These are phyloP conservation scores for Anthracocystis walkeri DNA, from an alignment of 1,284 basidiomycete species.

Conservation along the genomic window DNA sequence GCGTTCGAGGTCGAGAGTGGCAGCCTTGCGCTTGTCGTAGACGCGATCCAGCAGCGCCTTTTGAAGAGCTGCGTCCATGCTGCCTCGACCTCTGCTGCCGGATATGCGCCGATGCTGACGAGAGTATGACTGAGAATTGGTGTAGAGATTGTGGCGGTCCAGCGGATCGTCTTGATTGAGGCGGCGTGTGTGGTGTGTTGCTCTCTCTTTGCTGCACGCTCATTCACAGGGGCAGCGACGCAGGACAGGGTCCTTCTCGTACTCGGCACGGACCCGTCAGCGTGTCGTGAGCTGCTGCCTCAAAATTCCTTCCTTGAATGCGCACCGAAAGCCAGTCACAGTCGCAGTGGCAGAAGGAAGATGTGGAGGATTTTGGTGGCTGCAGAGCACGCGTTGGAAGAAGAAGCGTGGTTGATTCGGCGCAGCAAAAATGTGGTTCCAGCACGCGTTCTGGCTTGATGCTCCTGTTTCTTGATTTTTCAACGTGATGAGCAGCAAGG, in stretches of 20 bases:
- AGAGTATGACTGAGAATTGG: too few relatives aligned
- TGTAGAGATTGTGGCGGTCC: not conserved
- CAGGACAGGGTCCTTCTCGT: not conserved
- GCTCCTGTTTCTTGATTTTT: constrained; percentile 1
- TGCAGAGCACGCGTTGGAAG: constrained; percentile 6
- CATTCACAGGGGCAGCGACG: not conserved
- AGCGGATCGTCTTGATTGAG: not conserved
- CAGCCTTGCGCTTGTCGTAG: constrained; percentile 94
- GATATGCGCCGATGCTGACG: not conserved
- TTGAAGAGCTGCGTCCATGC: constrained; percentile 60
- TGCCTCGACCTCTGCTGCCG: constrained; percentile 3
- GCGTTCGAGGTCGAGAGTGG: constrained; percentile 95
- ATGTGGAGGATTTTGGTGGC: constrained; percentile 13
- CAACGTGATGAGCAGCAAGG: not conserved
- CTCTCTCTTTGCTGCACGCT: constrained; percentile 1
- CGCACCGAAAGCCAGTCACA: not conserved
- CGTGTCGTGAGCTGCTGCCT: not conserved
- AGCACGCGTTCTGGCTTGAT: not conserved
- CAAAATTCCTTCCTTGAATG: not conserved
- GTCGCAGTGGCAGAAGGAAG: not conserved
- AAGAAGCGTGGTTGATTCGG: not conserved
- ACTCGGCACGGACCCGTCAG: constrained; percentile 5
- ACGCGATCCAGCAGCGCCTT: constrained; percentile 68
- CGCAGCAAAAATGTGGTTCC: not conserved
- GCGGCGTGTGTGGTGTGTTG: constrained; percentile 1